These are phyloP conservation scores for Pythium vanterpoolii DNA, from an alignment of 352 stramenopile species.

Conservation along the genomic window DNA sequence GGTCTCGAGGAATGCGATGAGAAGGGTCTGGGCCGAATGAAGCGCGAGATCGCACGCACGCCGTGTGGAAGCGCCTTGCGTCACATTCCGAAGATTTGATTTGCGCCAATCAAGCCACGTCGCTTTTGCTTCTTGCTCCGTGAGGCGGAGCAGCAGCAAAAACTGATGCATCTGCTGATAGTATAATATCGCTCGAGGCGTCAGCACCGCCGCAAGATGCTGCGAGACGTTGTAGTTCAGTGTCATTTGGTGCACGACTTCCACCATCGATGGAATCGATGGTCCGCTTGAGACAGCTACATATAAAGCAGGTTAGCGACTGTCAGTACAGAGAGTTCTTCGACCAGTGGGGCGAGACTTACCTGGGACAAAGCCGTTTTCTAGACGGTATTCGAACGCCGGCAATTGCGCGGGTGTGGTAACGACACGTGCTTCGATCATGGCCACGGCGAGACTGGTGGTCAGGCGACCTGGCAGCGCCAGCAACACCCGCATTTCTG, in stretches of 20 bases:
- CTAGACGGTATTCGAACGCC: conserved; percentile 48
- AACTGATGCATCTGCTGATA: conserved; percentile 22
- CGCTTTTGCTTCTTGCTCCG: conserved; percentile 47
- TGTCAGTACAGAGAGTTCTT: not conserved
- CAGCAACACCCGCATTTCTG: conserved; percentile 41
- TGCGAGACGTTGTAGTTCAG: conserved; percentile 14
- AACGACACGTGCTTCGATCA: conserved; percentile 46
- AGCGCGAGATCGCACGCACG: conserved; percentile 21
- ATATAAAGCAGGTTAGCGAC: not conserved
- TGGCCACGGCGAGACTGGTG: conserved; percentile 47
- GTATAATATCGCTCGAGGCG: not conserved
- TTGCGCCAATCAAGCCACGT: conserved; percentile 18
- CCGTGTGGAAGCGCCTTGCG: not conserved
- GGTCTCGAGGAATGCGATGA: conserved; percentile 19
- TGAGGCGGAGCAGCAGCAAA: conserved; percentile 29
- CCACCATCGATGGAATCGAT: conserved; percentile 27
- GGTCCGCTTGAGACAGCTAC: conserved; percentile 35
- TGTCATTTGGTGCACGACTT: conserved; percentile 16
- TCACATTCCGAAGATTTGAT: not conserved
- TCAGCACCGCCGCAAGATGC: conserved; percentile 14
- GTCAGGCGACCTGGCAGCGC: conserved; percentile 42
- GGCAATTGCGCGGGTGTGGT: conserved; percentile 21
- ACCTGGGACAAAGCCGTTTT: conserved; percentile 40
- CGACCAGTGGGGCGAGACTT: not conserved
- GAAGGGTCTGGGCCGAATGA: conserved; percentile 8